Evolutionary conservation across 441 rosid species (phyloP), one percentile per base, ranked within the genome.

Genomic region (Mallotus repandus): DNA sequence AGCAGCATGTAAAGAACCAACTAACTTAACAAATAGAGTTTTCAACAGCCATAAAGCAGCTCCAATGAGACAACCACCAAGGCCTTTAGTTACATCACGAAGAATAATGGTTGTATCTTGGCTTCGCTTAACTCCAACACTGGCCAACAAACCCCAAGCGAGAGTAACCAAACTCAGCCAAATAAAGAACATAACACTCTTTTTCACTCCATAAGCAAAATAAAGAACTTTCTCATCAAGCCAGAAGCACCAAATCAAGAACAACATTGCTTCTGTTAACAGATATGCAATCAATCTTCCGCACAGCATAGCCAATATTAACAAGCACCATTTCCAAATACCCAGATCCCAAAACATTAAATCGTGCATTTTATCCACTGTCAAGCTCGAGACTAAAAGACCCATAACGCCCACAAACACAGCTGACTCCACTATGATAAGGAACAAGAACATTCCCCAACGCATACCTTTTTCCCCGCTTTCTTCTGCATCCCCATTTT

Each of bases 371-470:
- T 29, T 55, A 3, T 85, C 77, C 15, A 77, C 32, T 1, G 83
- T 84, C 74, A 85, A 87, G 78, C 92, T 88, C 68, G 88, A 87
- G 69, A 88, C 73, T 74, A 91, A 76, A 79, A 83, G 48, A 21
- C 74, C 85, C 1, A 84, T 21, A 45, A 87, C 72, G 65, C 62
- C 77, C 16, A 70, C 14, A 74, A 87, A 87, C 8, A 78, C 32
- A 7, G 72, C 8, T 65, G 86, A 76, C 89, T 94, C 90, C 2
- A 87, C n/a, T 59, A 85, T 66, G 66, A 83, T 61, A 19, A 83
- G 1, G 63, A 71, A 49, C 11, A 53, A 4, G 70, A 67, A 46
- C 53, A 38, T 22, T 58, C 78, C 86, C 77, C 78, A 67, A 19
- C 79, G 82, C 63, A 68, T 81, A 70, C 80, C 69, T 9, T 65